Conservation (phyloP, 1,284 basidiomycete genomes). For the Moesziomyces parantarcticus region DNA sequence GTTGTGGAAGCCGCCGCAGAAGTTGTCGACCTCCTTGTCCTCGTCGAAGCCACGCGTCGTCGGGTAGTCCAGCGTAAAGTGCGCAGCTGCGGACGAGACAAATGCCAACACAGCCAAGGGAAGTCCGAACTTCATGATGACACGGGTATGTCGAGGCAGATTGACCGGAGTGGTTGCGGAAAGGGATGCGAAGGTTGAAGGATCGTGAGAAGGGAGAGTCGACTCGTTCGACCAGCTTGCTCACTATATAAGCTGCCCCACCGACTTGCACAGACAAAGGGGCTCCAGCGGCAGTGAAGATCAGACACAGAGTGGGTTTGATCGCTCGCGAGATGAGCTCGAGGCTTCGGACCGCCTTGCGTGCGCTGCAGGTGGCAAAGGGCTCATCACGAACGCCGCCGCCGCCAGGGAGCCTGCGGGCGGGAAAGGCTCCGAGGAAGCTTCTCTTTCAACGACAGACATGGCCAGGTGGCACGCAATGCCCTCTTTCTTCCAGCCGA, state of each 20-base stretch:
- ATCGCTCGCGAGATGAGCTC: background rate
- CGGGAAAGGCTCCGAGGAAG: background rate
- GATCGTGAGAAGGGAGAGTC: background rate
- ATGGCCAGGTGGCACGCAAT: too few relatives aligned
- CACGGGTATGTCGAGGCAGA: background rate
- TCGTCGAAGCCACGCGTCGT: constrained; percentile 43
- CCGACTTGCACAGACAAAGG: background rate
- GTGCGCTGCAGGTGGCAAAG: background rate
- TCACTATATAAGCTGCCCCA: too few relatives aligned
- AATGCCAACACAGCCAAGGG: constrained; percentile 10
- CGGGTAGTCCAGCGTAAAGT: constrained; percentile 44
- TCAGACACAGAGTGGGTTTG: too few relatives aligned
- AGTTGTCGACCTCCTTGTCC: constrained; percentile 34
- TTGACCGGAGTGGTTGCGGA: background rate
- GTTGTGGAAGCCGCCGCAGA: constrained; percentile 49
- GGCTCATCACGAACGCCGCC: too few relatives aligned
- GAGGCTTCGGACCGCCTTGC: background rate
- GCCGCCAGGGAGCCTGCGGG: background rate
- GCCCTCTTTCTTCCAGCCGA: too few relatives aligned
- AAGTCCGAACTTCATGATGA: constrained; percentile 12
- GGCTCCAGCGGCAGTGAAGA: background rate
- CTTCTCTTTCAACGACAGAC: background rate
- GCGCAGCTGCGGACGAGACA: constrained; percentile 13
- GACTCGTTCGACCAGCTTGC: too few relatives aligned
- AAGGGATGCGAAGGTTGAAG: background rate